Evolutionary conservation across 2,329 filamentous ascomycete genomes (phyloP).

Genomic region (Balansia obtecta): DNA sequence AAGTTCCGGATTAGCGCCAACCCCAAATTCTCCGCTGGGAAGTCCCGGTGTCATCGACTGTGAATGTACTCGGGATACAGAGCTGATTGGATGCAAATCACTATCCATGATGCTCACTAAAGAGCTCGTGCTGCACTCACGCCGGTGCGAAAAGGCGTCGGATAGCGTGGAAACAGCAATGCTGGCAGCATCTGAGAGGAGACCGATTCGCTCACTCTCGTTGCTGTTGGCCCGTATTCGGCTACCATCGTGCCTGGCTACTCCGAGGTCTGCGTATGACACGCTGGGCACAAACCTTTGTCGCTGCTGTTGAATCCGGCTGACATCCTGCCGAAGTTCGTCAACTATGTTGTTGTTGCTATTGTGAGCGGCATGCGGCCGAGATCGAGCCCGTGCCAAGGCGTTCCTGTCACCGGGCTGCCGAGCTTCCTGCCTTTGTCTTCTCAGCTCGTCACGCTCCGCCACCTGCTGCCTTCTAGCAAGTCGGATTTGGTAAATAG

Average conservation of each 20-base stretch:
- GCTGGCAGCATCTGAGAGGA: slow-evolving; percentile 60
- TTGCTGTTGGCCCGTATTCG: slow-evolving; percentile 59
- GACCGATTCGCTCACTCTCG: slow-evolving; percentile 58
- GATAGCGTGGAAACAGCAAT: slow-evolving; percentile 32
- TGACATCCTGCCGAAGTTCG: slow-evolving; percentile 43
- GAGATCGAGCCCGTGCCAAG: slow-evolving; percentile 52
- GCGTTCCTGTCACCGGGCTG: slow-evolving; percentile 56
- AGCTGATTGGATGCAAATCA: slow-evolving; percentile 27
- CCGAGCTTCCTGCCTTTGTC: slow-evolving; percentile 58
- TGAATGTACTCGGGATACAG: slow-evolving; percentile 30
- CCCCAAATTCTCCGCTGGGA: slow-evolving; percentile 20
- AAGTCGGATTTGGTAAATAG: slow-evolving; percentile 77
- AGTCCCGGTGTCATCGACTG: slow-evolving; percentile 27
- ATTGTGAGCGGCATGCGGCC: slow-evolving; percentile 33
- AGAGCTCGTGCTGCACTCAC: slow-evolving; percentile 40
- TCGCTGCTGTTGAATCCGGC: slow-evolving; percentile 44
- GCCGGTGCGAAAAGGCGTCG: slow-evolving; percentile 26
- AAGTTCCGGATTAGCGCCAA: slow-evolving; percentile 40
- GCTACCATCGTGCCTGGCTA: slow-evolving; percentile 67
- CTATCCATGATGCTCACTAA: slow-evolving; percentile 42
- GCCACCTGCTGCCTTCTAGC: slow-evolving; percentile 62
- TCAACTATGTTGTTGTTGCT: slow-evolving; percentile 43
- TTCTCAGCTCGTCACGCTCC: slow-evolving; percentile 66
- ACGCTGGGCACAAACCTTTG: slow-evolving; percentile 62
- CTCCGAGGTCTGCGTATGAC: slow-evolving; percentile 62